These are phyloP conservation scores for Moniliophthora roreri DNA, from an alignment of 1,284 basidiomycete species.

Conservation along the genomic window DNA sequence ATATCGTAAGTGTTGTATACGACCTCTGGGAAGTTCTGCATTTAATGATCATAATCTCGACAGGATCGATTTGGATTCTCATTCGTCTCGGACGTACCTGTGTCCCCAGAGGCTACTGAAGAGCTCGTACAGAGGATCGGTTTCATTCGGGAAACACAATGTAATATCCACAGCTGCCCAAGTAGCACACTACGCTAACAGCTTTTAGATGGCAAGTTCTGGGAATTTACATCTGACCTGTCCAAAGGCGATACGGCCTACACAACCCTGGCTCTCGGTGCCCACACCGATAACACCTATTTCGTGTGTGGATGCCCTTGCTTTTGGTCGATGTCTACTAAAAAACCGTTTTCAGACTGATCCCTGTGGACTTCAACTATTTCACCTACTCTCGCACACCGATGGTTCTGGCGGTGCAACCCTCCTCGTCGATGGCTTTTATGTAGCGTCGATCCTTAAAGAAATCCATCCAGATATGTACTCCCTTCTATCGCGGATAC, in stretches of 20 bases:
- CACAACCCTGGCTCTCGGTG: conserved; percentile 83
- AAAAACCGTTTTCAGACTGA: conserved; percentile 61
- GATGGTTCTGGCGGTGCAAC: conserved; percentile 84
- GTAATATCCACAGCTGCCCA: conserved; percentile 38
- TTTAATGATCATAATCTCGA: not conserved
- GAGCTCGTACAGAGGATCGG: conserved; percentile 75
- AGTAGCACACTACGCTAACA: conserved; percentile 4
- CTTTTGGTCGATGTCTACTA: conserved; percentile 2
- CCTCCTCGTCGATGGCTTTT: conserved; percentile 93
- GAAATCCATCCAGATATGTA: conserved; percentile 77
- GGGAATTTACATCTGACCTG: conserved; percentile 95
- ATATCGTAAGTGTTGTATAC: conserved; percentile 61
- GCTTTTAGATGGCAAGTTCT: conserved; percentile 82
- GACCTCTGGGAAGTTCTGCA: not conserved
- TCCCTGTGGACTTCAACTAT: conserved; percentile 91
- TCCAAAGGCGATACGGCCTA: conserved; percentile 92
- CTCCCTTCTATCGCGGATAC: conserved; percentile 65
- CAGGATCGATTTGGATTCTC: conserved; percentile 89
- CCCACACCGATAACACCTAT: conserved; percentile 97
- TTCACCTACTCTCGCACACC: conserved; percentile 89
- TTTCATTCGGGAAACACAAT: conserved; percentile 93
- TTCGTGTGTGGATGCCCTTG: conserved; percentile 53
- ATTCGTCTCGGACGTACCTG: conserved; percentile 82
- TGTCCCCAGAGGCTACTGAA: conserved; percentile 85
- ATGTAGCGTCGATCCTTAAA: conserved; percentile 80